Percentiles rank a stretch among this genome's conserved stretches.
These are phyloP conservation scores for Cenchrus purpureus DNA, from an alignment of 176 grass and related monocot genomes.

Conservation along the genomic window DNA sequence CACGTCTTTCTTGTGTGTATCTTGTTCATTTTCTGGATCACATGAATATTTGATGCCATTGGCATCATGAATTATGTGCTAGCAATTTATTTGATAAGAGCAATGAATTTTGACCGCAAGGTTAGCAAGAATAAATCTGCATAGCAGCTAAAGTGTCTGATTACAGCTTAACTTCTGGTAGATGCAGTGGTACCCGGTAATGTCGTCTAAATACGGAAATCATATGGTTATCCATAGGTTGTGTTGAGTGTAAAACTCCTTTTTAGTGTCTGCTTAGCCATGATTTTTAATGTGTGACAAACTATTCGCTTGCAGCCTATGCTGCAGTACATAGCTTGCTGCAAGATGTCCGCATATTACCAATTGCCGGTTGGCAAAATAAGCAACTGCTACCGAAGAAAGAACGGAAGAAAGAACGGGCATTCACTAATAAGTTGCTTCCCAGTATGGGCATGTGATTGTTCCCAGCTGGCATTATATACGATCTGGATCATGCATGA, in stretches of 20 bases:
- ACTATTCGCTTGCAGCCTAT: neutral
- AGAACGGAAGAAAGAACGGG: neutral
- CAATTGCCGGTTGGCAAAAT: neutral
- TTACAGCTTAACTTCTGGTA: neutral
- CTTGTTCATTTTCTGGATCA: conserved; percentile 16
- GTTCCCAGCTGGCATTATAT: neutral
- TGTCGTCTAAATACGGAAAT: neutral
- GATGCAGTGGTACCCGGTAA: neutral
- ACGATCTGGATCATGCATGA: neutral
- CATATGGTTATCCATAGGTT: neutral
- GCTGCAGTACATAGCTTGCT: neutral
- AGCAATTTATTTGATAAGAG: conserved; percentile 26
- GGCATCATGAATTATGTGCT: conserved; percentile 12
- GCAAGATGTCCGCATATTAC: neutral
- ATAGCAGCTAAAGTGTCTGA: neutral
- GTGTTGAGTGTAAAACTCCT: neutral
- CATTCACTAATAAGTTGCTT: neutral
- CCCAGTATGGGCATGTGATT: conserved; percentile 9
- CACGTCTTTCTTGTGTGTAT: conserved; percentile 27
- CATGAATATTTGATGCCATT: conserved; percentile 24
- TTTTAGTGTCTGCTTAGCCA: neutral
- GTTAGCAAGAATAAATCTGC: neutral
- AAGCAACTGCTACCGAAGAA: neutral
- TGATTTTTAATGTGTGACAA: neutral
- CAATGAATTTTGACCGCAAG: conserved; percentile 1